Base-by-base conservation (phyloP, 768 basidiomycete species). In the Tylopilus felleus region DNA sequence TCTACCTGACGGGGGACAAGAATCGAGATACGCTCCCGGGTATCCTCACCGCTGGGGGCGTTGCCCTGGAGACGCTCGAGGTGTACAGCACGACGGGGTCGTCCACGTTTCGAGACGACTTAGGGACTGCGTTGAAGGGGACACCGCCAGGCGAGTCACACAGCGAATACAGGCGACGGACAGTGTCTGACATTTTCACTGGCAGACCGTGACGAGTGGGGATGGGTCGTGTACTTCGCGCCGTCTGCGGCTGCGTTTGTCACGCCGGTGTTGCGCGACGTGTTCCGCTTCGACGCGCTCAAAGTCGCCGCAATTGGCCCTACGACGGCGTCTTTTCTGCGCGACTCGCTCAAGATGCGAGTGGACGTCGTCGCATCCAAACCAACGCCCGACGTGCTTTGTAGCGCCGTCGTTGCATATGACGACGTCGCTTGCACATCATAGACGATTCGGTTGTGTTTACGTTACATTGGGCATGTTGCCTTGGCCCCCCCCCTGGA, bases 1-100 rank as follows among this genome's bases (percentile, higher is more conserved):
- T 94, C 7, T 93, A 91, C 65, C 77, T 96, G 9, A 90, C 84
- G 12, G 92, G 92, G 21, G 93, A 94, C 77, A 95, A 93, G 75
- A 92, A 90, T 54, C 75, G 82, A 17, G 88, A 91, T 57, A 85
- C 81, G 0, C 68, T 93, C 2, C 71, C 81, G 0, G 71, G 57
- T 16, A 75, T 84, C 9, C 71, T 93, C 35, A 52, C 57, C 0
- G 73, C 72, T 0, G 78, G 72, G 1, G 74, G 74, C 1, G 64
- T 89, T 2, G 60, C 60, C 31, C 64, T 88, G 28, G 72, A 76
- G 5, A 55, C 74, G 13, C 60, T 91, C 12, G 80, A 86, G 64
- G 89, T 90, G 9, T 93, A 93, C 61, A 77, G 75, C 61, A 93
- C 91, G 29, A 76, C 71, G 38, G 81, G 80, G 1, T 83, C 83